Percentiles rank a stretch among this genome's conserved stretches.
These are phyloP conservation scores for Nitzschia putrida DNA, from an alignment of 108 stramenopile species.

Conservation along the genomic window DNA sequence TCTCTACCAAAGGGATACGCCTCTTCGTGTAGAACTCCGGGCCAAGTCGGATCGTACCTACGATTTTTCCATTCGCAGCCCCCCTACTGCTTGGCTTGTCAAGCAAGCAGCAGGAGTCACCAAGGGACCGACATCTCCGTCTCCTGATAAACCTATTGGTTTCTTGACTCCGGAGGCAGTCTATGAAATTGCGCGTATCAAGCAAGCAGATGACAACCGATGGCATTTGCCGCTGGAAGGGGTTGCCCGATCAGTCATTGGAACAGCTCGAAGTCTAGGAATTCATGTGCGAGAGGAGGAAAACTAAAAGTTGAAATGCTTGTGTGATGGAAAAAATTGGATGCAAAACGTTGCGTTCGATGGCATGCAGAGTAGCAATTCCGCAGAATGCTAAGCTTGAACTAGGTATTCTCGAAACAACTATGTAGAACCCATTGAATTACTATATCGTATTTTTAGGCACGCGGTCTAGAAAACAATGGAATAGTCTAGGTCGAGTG, in stretches of 20 bases:
- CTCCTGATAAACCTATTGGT: constrained; percentile 55
- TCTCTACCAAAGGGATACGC: constrained; percentile 70
- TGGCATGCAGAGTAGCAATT: too few species aligned
- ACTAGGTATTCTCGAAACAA: too few species aligned
- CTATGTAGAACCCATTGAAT: too few species aligned
- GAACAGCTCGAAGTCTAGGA: constrained; percentile 83
- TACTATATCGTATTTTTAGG: too few species aligned
- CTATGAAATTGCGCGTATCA: constrained; percentile 91
- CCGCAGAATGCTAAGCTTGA: too few species aligned
- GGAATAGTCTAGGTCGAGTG: too few species aligned
- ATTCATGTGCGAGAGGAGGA: constrained; percentile 41
- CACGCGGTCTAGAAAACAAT: too few species aligned
- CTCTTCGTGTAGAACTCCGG: constrained; percentile 67
- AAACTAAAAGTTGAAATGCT: background rate
- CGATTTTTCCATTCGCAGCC: constrained; percentile 78
- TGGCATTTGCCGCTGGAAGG: constrained; percentile 82
- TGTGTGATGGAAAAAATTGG: too few species aligned
- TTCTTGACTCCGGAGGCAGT: constrained; percentile 86
- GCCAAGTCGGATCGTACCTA: constrained; percentile 85
- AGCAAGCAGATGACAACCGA: constrained; percentile 76
- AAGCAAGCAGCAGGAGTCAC: constrained; percentile 73
- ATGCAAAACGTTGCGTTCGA: too few species aligned
- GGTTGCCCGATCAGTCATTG: constrained; percentile 77
- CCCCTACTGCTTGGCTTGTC: constrained; percentile 84
- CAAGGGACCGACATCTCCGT: constrained; percentile 71